Conservation (phyloP, 495 filamentous ascomycete genomes). For the Physcia stellaris region DNA sequence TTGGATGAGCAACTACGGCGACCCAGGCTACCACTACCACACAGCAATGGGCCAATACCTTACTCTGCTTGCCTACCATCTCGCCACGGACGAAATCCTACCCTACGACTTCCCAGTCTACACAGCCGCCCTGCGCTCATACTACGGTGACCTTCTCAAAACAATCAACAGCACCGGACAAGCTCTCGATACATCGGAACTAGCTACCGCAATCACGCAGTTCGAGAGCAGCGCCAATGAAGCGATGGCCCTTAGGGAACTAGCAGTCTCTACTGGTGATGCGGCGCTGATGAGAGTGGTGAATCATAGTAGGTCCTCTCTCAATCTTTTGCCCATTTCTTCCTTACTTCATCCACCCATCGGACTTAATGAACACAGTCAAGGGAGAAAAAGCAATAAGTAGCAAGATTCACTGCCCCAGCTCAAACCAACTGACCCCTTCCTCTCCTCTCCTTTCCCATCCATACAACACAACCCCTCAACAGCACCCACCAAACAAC, state of each 20-base stretch:
- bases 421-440: too few relatives aligned
- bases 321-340: too few relatives aligned
- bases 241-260: background rate
- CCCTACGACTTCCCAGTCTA: constrained; percentile 22
- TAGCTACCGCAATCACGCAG: constrained; percentile 7
- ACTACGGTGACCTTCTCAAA: constrained; percentile 11
- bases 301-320: too few relatives aligned
- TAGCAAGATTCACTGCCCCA: too few relatives aligned
- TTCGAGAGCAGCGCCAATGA: constrained; percentile 3
- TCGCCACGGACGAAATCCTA: constrained; percentile 19
- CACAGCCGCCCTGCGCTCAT: constrained; percentile 10
- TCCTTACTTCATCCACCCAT: too few relatives aligned
- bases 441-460: too few relatives aligned
- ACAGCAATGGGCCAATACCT: constrained; percentile 30
- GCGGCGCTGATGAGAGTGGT: constrained; percentile 7
- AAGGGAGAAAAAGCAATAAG: too few relatives aligned
- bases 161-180: constrained; percentile 1
- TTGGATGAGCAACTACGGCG: constrained; percentile 61
- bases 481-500: too few relatives aligned
- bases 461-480: too few relatives aligned
- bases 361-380: too few relatives aligned
- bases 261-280: constrained; percentile 8
- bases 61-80: constrained; percentile 22
- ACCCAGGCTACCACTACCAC: constrained; percentile 49
- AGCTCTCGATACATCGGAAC: constrained; percentile 6